Base-by-base conservation (phyloP, 345 rosid species). In the Euclidium syriacum region DNA sequence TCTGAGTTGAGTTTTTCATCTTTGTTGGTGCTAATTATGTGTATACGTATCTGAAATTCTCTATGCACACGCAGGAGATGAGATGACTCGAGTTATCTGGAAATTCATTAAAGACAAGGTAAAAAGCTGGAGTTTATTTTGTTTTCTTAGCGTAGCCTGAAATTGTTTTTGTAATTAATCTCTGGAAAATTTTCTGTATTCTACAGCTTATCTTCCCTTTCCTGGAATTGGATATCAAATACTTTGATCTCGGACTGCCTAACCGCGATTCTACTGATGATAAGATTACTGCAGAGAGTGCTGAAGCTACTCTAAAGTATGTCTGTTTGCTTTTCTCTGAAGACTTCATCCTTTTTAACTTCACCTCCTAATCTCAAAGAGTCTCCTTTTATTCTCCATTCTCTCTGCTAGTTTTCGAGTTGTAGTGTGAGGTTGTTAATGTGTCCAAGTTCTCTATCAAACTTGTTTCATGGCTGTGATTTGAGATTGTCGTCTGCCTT, bases 21-120 rank as follows among this genome's bases (percentile, higher is more conserved):
- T 33, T 47, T 16, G 16, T 15, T 5, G 16, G 16, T 4, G 16
- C 14, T n/a, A 7, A n/a, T n/a, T n/a, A n/a, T n/a, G n/a, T n/a
- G n/a, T n/a, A n/a, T n/a, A n/a, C n/a, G n/a, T n/a, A n/a, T n/a
- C n/a, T n/a, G 17, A 39, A 39, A 20, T 33, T 6, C 2, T 62
- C 39, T 39, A 12, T 47, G 44, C 65, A 14, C 34, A 57, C 52
- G 18, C 77, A 84, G 90, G 90, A 42, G 90, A 85, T 65, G 91
- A 85, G 52, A 85, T 85, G 91, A 82, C 91, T 35, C 80, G 84
- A 38, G 77, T 85, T 43, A 72, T 84, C 65, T 84, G 90, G 87
- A 74, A 82, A 56, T 78, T 69, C 29, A 81, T 84, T 25, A 84
- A 84, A 73, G 78, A 84, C 18, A 81, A 84, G 85, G 87, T 79